phyloP scores from a whole-genome alignment of 129 eudicot genomes.

The Helianthus tuberosus region DNA sequence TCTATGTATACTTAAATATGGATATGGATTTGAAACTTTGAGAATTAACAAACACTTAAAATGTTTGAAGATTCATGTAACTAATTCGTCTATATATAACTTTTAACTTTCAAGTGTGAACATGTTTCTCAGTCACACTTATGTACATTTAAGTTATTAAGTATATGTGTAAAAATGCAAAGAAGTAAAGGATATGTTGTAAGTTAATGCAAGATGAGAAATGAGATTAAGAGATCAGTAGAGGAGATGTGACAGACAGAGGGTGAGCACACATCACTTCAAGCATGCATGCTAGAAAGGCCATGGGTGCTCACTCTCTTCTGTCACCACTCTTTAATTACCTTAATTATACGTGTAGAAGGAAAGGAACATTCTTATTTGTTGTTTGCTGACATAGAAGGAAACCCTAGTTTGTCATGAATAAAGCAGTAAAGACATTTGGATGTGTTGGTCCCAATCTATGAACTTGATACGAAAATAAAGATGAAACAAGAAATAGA shows the following conservation, averaged over 20 bases:
- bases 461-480: too few relatives aligned
- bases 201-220: too few relatives aligned
- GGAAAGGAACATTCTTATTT: constrained; percentile 12
- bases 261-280: constrained; percentile 79
- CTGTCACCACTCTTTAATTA: too few relatives aligned
- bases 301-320: constrained; percentile 52
- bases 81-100: too few relatives aligned
- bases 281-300: constrained; percentile 45
- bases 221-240: neutral
- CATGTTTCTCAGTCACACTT: too few relatives aligned
- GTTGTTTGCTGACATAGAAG: neutral
- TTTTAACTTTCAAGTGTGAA: constrained; percentile 6
- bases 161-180: neutral
- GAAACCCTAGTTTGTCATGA: constrained; percentile 18
- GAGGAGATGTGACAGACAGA: constrained; percentile 64
- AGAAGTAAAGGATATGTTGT: constrained; percentile 21
- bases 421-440: neutral
- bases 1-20: too few relatives aligned
- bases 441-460: too few relatives aligned
- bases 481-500: too few relatives aligned
- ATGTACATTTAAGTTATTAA: neutral
- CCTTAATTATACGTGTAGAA: neutral
- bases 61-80: too few relatives aligned
- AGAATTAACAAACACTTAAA: too few relatives aligned
- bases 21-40: too few relatives aligned